Base-by-base conservation (phyloP, 2,329 filamentous ascomycete species). In the Aspergillus puulaauensis region DNA sequence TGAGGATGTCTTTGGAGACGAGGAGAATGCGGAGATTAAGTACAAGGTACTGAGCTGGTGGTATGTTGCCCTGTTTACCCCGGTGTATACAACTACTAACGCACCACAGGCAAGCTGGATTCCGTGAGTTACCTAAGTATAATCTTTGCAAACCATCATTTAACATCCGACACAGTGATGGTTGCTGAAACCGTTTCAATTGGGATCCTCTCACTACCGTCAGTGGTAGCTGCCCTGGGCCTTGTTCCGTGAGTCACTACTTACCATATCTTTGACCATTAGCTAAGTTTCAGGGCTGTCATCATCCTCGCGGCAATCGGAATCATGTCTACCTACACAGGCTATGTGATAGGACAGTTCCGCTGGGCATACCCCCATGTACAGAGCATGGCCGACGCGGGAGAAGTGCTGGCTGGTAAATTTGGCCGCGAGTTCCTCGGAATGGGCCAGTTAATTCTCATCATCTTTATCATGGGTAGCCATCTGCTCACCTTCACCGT, bases 401-500 rank as follows among this genome's bases (percentile, higher is more conserved):
- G 86, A 2, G 77, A 81, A 45, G 77, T 90, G 47, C 77, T 90
- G 50, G 78, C 80, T 57, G 89, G 89, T 7, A 75, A 73, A 15
- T 75, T 83, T 41, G 86, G 86, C 1, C 83, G 85, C 60, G 85
- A 89, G 69, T 63, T 90, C 35, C 77, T 89, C 41, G 86, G 86
- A 19, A 73, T 77, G 61, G 86, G 83, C 62, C 86, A 88, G 64
- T 75, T 82, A 6, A 72, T 90, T 15, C 85, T 90, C 70, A 77
- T 90, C 35, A 75, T 88, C 54, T 89, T 91, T 74, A 82, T 89
- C 64, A 86, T 88, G 73, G 86, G 83, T 27, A 88, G 86, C 14
- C 89, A 91, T 73, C 79, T 89, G 50, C 76, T 90, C 59, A 89
- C 87, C 0, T 90, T 90, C 62, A 82, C 82, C 31, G 87, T 90